Base-by-base conservation (phyloP, 2,329 filamentous ascomycete species). In the Diaporthe caulivora region DNA sequence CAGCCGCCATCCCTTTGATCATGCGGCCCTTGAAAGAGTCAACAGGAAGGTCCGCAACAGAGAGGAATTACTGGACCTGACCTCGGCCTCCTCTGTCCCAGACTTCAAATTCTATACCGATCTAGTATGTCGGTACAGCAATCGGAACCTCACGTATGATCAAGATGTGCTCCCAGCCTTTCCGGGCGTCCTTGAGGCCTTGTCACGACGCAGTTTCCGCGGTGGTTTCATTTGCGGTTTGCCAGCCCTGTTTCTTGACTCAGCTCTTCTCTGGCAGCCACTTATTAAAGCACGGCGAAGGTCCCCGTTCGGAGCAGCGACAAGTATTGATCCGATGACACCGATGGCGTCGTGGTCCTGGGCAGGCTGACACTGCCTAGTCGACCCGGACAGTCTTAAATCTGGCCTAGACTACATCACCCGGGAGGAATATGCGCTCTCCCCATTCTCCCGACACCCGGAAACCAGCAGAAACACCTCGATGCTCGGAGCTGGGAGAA, bases 71-170 rank as follows among this genome's bases (percentile, higher is more conserved):
- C 15, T 26, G 34, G 37, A 60, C 8, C 15, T 11, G n/a, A 13
- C n/a, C n/a, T 42, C 24, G 2, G n/a, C 21, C 15, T 62, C 40
- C 3, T 2, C 17, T 15, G 5, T 62, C 40, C 58, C 37, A 26
- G 54, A 55, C 3, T 70, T 70, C 31, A 37, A 40, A 4, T 51
- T 71, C 1, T 71, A 71, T 10, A n/a, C 62, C n/a, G 68, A 62
- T 24, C 53, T 71, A 21, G 44, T 62, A 37, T 71, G 68, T 29
- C 54, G 54, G 15, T 71, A 71, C 44, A 71, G 49, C 18, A 31
- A 51, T 57, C 68, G 68, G 0, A 29, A 71, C 10, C 44, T 71
- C 15, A 37, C 42, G 10, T 26, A 40, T 21, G 37, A 57, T 2
- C 40, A 53, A 47, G 68, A 62, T 31, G 55, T 53, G 3, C n/a